Percentiles rank a stretch among this genome's conserved stretches.
These are phyloP conservation scores for Aspergillus affinis DNA, from an alignment of 495 filamentous ascomycete species.

Conservation along the genomic window DNA sequence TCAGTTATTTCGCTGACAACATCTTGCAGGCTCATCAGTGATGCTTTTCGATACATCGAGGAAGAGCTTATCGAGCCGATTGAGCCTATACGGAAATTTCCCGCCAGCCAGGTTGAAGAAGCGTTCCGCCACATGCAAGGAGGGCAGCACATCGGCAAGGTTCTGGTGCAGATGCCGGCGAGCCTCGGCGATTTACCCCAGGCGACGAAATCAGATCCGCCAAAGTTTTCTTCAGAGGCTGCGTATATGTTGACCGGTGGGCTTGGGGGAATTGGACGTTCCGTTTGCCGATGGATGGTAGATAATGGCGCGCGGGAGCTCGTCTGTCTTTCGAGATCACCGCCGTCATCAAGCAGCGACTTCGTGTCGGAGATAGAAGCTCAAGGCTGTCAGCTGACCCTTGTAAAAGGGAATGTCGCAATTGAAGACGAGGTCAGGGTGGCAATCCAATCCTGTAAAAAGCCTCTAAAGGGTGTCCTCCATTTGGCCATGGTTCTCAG, in stretches of 20 bases:
- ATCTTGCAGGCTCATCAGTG: background rate
- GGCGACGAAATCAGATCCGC: no score
- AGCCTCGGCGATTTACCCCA: no score
- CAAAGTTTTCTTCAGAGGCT: no score
- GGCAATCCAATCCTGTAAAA: background rate
- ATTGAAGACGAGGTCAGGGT: background rate
- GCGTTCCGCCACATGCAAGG: no score
- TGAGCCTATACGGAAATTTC: background rate
- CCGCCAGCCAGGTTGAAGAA: background rate
- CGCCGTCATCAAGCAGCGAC: background rate
- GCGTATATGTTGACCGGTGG: no score
- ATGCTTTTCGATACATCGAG: background rate
- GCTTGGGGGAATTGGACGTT: no score
- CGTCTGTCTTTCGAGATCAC: conserved; percentile 1
- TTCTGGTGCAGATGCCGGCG: no score
- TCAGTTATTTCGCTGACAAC: no score
- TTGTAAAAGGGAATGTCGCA: background rate
- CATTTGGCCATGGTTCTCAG: conserved; percentile 32
- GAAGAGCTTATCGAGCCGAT: background rate
- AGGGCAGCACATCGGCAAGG: no score
- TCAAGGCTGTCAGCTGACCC: background rate
- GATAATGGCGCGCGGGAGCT: conserved; percentile 2
- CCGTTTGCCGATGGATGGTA: background rate
- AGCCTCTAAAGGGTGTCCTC: conserved; percentile 23
- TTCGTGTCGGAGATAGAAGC: background rate